Evolutionary conservation across 2,329 filamentous ascomycete genomes (phyloP).

Genomic region (Claviceps sp.): DNA sequence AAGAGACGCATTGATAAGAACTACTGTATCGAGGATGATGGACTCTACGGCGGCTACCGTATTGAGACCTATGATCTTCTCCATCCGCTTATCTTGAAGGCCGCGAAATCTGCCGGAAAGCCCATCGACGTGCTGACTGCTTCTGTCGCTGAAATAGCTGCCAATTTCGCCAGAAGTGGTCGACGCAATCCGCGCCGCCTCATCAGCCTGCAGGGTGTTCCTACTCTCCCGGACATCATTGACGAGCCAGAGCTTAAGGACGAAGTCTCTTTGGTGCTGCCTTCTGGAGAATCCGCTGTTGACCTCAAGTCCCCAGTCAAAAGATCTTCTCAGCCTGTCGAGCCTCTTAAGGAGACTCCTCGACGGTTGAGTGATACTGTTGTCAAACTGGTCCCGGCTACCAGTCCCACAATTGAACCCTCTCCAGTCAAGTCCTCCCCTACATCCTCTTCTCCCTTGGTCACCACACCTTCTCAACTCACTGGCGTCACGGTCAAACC

Average conservation of each 20-base stretch:
- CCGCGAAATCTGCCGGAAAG: conserved; percentile 8
- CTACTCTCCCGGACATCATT: conserved; percentile 15
- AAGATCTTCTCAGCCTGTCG: conserved; percentile 14
- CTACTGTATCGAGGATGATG: conserved; percentile 4
- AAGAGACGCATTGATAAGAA: conserved; percentile 17
- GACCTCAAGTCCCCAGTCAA: conserved; percentile 19
- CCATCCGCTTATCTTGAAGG: conserved; percentile 13
- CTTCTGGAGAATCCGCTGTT: conserved; percentile 8
- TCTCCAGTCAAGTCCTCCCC: conserved; percentile 19
- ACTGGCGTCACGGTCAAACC: not conserved
- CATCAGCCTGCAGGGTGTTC: conserved; percentile 9
- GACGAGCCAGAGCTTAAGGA: conserved; percentile 18
- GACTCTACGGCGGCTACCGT: conserved; percentile 14
- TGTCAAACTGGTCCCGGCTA: conserved; percentile 16
- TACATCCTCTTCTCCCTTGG: conserved; percentile 15
- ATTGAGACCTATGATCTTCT: conserved; percentile 14
- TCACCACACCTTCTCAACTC: conserved; percentile 3
- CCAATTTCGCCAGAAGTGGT: conserved; percentile 7
- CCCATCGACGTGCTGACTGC: conserved; percentile 15
- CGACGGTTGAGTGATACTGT: conserved; percentile 17
- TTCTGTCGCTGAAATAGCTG: conserved; percentile 13
- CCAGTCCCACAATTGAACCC: conserved; percentile 12
- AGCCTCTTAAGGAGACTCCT: conserved; percentile 14
- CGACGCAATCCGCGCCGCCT: conserved; percentile 1
- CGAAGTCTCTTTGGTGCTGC: conserved; percentile 11